Percentiles rank a stretch among this genome's conserved stretches.
phyloP scores from a whole-genome alignment of 2,329 filamentous ascomycete species.

The Pezicula carpinea region DNA sequence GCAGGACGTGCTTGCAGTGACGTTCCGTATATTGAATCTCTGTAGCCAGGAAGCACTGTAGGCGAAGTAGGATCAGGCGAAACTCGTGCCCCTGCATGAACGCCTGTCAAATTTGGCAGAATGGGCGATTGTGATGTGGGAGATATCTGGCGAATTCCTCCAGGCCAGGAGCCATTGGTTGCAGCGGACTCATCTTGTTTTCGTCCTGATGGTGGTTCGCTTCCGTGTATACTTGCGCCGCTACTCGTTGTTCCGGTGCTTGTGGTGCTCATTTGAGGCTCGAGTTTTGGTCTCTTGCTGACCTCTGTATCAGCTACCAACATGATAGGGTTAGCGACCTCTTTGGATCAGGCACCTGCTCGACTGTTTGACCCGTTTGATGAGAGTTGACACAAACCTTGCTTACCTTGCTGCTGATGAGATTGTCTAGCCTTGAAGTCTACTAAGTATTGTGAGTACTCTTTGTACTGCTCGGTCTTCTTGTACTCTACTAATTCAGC shows the following conservation, averaged over 20 bases:
- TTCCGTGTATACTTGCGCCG: slow-evolving; percentile 15
- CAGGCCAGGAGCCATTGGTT: slow-evolving; percentile 16
- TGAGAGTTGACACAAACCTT: neutral
- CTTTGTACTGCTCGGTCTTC: slow-evolving; percentile 64
- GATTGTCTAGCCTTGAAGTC: slow-evolving; percentile 75
- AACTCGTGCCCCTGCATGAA: slow-evolving; percentile 6
- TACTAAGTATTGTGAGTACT: slow-evolving; percentile 67
- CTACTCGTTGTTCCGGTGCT: slow-evolving; percentile 22
- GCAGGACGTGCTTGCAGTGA: slow-evolving; percentile 15
- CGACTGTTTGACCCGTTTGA: neutral
- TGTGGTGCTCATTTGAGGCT: slow-evolving; percentile 17
- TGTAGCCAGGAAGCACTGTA: slow-evolving; percentile 25
- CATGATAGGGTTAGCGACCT: slow-evolving; percentile 1
- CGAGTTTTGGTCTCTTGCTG: slow-evolving; percentile 27
- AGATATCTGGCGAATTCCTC: slow-evolving; percentile 8
- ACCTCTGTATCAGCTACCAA: slow-evolving; percentile 20
- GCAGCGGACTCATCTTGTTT: slow-evolving; percentile 17
- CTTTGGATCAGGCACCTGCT: neutral
- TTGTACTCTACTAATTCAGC: slow-evolving; percentile 71
- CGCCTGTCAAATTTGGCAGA: slow-evolving; percentile 10
- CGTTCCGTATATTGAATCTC: slow-evolving; percentile 23
- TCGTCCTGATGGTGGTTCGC: slow-evolving; percentile 13
- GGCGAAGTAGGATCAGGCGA: slow-evolving; percentile 18
- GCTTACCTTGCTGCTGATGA: slow-evolving; percentile 48
- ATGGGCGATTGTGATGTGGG: slow-evolving; percentile 5